phyloP scores from a whole-genome alignment of 768 basidiomycete species.

The Leccinum boreale region DNA sequence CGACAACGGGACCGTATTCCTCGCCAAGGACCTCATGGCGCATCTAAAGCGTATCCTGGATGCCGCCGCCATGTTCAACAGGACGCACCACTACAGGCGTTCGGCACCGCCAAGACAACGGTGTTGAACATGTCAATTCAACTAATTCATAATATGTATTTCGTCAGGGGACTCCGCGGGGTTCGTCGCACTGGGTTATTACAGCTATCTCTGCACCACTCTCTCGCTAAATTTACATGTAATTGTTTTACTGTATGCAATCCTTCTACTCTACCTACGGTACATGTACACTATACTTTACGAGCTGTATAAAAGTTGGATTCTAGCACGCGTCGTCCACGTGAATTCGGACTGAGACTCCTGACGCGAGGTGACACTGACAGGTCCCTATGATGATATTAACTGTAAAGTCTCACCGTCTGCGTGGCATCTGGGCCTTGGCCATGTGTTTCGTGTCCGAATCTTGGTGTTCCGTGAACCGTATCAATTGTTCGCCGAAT shows the following conservation, averaged over 20 bases:
- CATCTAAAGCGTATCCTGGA: slow-evolving; percentile 30
- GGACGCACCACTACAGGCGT: slow-evolving; percentile 2
- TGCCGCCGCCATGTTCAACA: slow-evolving; percentile 16
- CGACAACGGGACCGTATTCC: slow-evolving; percentile 56
- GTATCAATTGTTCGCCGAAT: slow-evolving; percentile 20
- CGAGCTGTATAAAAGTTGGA: neutral
- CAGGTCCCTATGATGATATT: neutral
- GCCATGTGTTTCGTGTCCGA: neutral
- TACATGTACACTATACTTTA: neutral
- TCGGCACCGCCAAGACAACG: slow-evolving; percentile 4
- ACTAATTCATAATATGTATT: neutral
- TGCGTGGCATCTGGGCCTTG: neutral
- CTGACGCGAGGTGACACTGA: slow-evolving; percentile 4
- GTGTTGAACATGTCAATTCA: slow-evolving; percentile 4
- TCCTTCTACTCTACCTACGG: neutral
- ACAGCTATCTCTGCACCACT: neutral
- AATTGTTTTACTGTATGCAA: neutral
- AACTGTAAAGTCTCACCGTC: neutral
- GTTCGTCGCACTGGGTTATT: neutral
- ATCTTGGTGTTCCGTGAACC: slow-evolving; percentile 17
- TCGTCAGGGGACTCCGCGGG: neutral
- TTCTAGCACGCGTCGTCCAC: neutral
- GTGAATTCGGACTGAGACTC: neutral
- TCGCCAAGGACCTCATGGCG: slow-evolving; percentile 44
- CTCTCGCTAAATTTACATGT: neutral